A percentile compares a stretch with the other conserved stretches of the same genome.
Conservation (phyloP, 2,329 filamentous ascomycete genomes). For the Trichoderma gracile region DNA sequence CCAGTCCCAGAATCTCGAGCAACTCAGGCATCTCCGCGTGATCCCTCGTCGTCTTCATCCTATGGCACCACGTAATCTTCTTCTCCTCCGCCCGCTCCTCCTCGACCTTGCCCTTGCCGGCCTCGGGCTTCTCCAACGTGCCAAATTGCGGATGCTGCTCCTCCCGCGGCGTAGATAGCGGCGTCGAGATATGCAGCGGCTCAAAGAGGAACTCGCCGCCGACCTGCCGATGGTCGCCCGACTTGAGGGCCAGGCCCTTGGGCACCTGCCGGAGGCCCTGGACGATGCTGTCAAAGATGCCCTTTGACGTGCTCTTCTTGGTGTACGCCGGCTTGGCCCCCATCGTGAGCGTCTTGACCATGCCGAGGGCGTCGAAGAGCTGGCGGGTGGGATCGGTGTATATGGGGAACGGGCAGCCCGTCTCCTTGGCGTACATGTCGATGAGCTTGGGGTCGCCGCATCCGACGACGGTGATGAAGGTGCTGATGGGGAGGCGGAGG, state of each 20-base stretch:
- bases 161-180: constrained; percentile 47
- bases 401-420: constrained; percentile 69
- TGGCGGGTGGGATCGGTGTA: constrained; percentile 72
- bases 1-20: constrained; percentile 61
- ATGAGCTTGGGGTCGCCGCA: constrained; percentile 71
- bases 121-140: constrained; percentile 29
- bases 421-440: constrained; percentile 62
- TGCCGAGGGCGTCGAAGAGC: constrained; percentile 67
- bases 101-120: constrained; percentile 29
- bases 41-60: constrained; percentile 77
- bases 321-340: constrained; percentile 66
- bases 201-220: constrained; percentile 81
- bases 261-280: constrained; percentile 62
- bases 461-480: constrained; percentile 69
- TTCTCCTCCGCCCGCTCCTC: constrained; percentile 52
- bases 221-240: constrained; percentile 67
- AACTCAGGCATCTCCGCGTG: constrained; percentile 71
- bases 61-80: constrained; percentile 74
- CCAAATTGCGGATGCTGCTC: constrained; percentile 34
- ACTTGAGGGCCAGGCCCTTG: constrained; percentile 59
- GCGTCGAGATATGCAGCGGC: constrained; percentile 48
- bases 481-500: constrained; percentile 54
- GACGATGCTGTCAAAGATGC: constrained; percentile 53
- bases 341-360: constrained; percentile 63
- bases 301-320: constrained; percentile 53